phyloP scores from a whole-genome alignment of 2,329 filamentous ascomycete species.

The Ceratocystis variospora region DNA sequence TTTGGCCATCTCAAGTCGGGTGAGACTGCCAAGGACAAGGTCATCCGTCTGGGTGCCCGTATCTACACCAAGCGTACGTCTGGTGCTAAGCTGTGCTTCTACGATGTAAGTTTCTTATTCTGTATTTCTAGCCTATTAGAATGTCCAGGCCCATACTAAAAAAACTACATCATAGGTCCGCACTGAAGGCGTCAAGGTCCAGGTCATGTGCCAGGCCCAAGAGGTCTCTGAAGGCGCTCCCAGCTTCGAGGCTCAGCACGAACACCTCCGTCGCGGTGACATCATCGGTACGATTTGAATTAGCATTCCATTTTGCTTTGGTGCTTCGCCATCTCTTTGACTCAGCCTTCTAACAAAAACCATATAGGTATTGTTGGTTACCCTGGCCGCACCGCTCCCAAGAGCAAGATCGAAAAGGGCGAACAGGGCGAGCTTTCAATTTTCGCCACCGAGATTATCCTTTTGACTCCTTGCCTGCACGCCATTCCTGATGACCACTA shows the following conservation, averaged over 20 bases:
- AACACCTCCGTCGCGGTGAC: conserved; percentile 78
- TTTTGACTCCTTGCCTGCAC: conserved; percentile 84
- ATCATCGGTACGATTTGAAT: conserved; percentile 50
- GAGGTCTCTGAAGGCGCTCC: conserved; percentile 51
- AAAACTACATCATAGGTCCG: conserved; percentile 33
- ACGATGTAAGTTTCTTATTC: conserved; percentile 41
- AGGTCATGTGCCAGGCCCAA: conserved; percentile 85
- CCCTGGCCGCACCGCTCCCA: conserved; percentile 72
- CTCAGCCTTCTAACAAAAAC: neutral
- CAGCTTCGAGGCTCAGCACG: conserved; percentile 76
- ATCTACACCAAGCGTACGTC: conserved; percentile 79
- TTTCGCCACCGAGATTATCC: conserved; percentile 72
- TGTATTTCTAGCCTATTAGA: neutral
- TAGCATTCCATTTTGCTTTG: neutral
- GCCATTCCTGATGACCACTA: conserved; percentile 81
- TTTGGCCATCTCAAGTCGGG: conserved; percentile 77
- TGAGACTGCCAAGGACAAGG: conserved; percentile 61
- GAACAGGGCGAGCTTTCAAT: conserved; percentile 86
- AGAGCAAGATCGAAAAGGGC: conserved; percentile 66
- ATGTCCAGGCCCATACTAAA: neutral
- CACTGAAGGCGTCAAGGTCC: conserved; percentile 51
- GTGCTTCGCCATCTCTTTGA: too few species aligned
- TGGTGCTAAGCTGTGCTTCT: conserved; percentile 80
- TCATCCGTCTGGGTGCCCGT: conserved; percentile 65
- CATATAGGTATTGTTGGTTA: conserved; percentile 50